phyloP scores from a whole-genome alignment of 2,329 filamentous ascomycete genomes.

The Penicillium sp. region DNA sequence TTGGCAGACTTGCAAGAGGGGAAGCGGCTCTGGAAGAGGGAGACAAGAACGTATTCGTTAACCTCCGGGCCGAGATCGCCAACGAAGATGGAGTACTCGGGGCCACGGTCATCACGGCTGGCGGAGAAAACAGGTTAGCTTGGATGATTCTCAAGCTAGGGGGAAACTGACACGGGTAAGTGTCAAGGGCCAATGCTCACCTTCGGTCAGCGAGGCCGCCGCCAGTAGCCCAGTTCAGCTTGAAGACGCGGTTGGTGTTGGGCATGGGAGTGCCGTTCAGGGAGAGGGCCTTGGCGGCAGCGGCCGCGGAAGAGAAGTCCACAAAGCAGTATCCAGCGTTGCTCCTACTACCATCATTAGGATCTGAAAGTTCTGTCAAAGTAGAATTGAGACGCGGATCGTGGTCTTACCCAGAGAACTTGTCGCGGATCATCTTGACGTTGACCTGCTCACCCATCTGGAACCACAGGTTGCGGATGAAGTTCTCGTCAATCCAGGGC shows the following conservation, averaged over 20 bases:
- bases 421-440: constrained; percentile 99
- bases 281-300: constrained; percentile 85
- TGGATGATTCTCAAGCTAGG: neutral
- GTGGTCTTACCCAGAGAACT: constrained; percentile 83
- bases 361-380: constrained; percentile 26
- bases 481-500: constrained; percentile 99
- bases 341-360: constrained; percentile 59
- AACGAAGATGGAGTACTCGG: constrained; percentile 96
- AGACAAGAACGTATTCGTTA: constrained; percentile 96
- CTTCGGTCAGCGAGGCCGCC: constrained; percentile 92
- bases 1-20: constrained; percentile 98
- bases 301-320: constrained; percentile 80
- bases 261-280: constrained; percentile 88
- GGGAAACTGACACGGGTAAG: neutral
- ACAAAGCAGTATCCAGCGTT: constrained; percentile 99
- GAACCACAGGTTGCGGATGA: constrained; percentile 93
- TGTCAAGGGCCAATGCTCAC: constrained; percentile 50
- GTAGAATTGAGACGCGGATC: neutral
- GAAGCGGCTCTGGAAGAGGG: constrained; percentile 94
- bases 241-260: constrained; percentile 93
- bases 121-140: neutral
- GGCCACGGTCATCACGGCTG: constrained; percentile 85
- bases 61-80: constrained; percentile 97
- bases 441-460: constrained; percentile 93
- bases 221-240: constrained; percentile 98